These are phyloP conservation scores for Paramecium biaurelia DNA, from an alignment of 73 alveolate genomes.

Conservation along the genomic window DNA sequence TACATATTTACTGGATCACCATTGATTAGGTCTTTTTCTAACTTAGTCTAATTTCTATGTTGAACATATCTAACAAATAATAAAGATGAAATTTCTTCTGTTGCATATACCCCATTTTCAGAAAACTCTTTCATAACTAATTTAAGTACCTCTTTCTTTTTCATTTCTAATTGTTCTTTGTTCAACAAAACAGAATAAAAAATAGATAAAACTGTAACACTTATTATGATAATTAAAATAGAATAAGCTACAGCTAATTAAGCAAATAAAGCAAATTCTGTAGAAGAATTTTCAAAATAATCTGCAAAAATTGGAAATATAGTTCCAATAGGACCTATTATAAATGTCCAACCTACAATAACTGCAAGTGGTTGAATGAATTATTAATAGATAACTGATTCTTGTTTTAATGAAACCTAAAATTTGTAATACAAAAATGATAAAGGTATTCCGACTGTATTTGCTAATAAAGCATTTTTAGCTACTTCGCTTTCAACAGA, in stretches of 20 bases:
- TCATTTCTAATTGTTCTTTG: slow-evolving; percentile 35
- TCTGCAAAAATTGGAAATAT: background rate
- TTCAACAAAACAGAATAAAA: slow-evolving; percentile 22
- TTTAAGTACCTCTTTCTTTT: background rate
- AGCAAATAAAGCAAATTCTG: background rate
- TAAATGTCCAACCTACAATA: background rate
- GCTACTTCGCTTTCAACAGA: background rate
- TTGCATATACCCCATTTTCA: background rate
- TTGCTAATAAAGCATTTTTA: background rate
- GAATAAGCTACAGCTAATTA: slow-evolving; percentile 15
- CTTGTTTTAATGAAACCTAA: background rate
- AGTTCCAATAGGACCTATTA: slow-evolving; percentile 8
- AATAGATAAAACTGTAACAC: background rate
- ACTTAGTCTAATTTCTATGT: background rate
- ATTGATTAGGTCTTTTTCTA: background rate
- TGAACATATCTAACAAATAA: background rate
- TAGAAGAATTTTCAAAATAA: background rate
- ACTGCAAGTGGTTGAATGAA: background rate
- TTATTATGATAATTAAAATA: background rate
- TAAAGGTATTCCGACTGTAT: background rate
- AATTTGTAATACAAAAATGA: background rate
- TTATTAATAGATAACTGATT: background rate
- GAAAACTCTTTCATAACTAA: background rate
- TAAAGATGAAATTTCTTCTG: background rate
- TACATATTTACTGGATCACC: background rate